Evolutionary conservation across 495 filamentous ascomycete species (phyloP).

Genomic region (Penicillium flavigenum): DNA sequence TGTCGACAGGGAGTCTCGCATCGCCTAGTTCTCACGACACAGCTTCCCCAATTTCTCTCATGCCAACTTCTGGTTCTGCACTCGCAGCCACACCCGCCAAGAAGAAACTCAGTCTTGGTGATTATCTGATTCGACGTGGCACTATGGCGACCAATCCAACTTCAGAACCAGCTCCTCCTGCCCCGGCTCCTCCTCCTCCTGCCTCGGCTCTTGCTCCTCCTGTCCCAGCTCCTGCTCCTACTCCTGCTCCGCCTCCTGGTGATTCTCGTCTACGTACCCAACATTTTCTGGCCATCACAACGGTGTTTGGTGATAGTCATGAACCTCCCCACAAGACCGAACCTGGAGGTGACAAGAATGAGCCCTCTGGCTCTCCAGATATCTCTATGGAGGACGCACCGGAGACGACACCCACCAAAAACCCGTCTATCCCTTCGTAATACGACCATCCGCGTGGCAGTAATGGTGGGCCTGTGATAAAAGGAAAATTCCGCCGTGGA

Average conservation of each 20-base stretch:
- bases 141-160: conserved; percentile 42
- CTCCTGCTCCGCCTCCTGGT: background rate
- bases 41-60: conserved; percentile 21
- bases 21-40: conserved; percentile 37
- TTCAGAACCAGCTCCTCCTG: conserved; percentile 34
- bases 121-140: conserved; percentile 57
- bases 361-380: conserved; percentile 25
- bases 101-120: conserved; percentile 68
- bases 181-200: conserved; percentile 12
- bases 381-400: conserved; percentile 37
- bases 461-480: conserved; percentile 21
- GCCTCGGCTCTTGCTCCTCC: conserved; percentile 9
- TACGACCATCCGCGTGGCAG: conserved; percentile 11
- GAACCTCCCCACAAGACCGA: conserved; percentile 17
- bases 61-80: conserved; percentile 31
- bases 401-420: conserved; percentile 27
- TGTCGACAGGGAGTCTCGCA: conserved; percentile 31
- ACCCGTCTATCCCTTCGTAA: conserved; percentile 33
- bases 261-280: background rate
- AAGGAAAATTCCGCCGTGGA: conserved; percentile 13
- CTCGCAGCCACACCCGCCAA: conserved; percentile 58
- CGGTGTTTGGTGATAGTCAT: conserved; percentile 1
- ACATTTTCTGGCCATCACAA: conserved; percentile 6
- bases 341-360: conserved; percentile 21
- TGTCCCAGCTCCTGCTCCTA: conserved; percentile 25